A percentile compares a stretch with the other conserved stretches of the same genome.
phyloP scores from a whole-genome alignment of 495 filamentous ascomycete species.

The Acidiella bohemica region DNA sequence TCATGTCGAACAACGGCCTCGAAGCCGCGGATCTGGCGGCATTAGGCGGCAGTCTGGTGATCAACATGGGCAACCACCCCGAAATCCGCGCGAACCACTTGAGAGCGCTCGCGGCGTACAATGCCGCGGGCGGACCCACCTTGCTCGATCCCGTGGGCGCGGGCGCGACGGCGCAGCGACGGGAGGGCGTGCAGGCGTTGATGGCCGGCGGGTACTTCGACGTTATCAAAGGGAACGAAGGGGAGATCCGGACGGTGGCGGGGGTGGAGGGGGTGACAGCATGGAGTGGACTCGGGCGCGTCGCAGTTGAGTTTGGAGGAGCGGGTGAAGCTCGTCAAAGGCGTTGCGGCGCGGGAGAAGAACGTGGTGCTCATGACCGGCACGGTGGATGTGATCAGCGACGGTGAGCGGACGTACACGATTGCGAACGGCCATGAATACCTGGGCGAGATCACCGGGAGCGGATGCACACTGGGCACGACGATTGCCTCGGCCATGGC shows the following conservation, averaged over 20 bases:
- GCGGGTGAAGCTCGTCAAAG: conserved; percentile 46
- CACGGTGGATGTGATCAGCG: conserved; percentile 60
- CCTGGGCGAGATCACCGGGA: conserved; percentile 74
- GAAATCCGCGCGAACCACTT: conserved; percentile 56
- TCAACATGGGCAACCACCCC: conserved; percentile 89
- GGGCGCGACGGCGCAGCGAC: conserved; percentile 65
- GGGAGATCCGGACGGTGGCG: conserved; percentile 66
- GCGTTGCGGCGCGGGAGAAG: conserved; percentile 51
- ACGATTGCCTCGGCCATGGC: conserved; percentile 63
- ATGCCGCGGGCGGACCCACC: conserved; percentile 55
- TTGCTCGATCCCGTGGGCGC: conserved; percentile 87
- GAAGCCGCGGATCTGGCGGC: conserved; percentile 68
- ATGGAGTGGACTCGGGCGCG: conserved; percentile 72
- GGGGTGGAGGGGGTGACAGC: conserved; percentile 42
- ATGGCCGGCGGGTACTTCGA: conserved; percentile 63
- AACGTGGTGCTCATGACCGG: conserved; percentile 84
- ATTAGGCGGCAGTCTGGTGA: conserved; percentile 55
- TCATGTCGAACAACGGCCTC: conserved; percentile 79
- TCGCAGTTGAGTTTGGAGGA: conserved; percentile 40
- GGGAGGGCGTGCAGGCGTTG: conserved; percentile 56
- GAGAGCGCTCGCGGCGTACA: conserved; percentile 62
- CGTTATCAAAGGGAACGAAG: conserved; percentile 90
- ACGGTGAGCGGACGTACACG: conserved; percentile 51
- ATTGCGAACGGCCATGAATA: conserved; percentile 67
- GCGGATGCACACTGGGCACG: conserved; percentile 75